Evolutionary conservation across 495 filamentous ascomycete genomes (phyloP).

Genomic region (Cercophora samala): DNA sequence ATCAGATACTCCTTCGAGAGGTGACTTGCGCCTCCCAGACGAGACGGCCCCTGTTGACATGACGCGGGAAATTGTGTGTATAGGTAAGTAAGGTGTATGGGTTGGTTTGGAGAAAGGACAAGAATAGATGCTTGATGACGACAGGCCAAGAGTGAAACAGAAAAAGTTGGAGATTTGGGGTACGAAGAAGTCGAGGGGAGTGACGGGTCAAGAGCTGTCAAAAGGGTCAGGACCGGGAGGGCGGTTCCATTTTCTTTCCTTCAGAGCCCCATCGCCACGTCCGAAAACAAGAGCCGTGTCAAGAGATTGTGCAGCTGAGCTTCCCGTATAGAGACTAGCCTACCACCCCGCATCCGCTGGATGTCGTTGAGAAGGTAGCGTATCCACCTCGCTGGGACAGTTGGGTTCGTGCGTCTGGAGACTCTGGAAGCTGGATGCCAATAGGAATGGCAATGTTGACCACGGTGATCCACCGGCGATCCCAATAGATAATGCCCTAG

Average conservation of each 20-base stretch:
- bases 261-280: slow-evolving; percentile 11
- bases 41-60: slow-evolving; percentile 16
- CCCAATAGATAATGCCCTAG: slow-evolving; percentile 15
- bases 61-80: neutral
- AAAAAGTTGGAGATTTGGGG: slow-evolving; percentile 11
- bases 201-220: slow-evolving; percentile 10
- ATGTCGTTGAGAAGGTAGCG: slow-evolving; percentile 5
- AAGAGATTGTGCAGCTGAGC: slow-evolving; percentile 16
- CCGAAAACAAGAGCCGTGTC: slow-evolving; percentile 21
- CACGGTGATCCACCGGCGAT: slow-evolving; percentile 11
- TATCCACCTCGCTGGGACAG: slow-evolving; percentile 20
- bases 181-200: neutral
- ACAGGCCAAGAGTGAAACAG: slow-evolving; percentile 1
- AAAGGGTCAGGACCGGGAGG: neutral
- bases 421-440: neutral
- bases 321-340: slow-evolving; percentile 10
- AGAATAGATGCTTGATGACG: neutral
- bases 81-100: too few species aligned
- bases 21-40: slow-evolving; percentile 24
- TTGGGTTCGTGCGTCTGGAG: neutral
- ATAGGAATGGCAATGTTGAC: slow-evolving; percentile 2
- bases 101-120: neutral
- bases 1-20: slow-evolving; percentile 31
- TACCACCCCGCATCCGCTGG: slow-evolving; percentile 19
- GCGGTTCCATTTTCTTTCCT: slow-evolving; percentile 14